Percentiles rank a stretch among this genome's conserved stretches.
phyloP scores from a whole-genome alignment of 2,329 filamentous ascomycete genomes.

The Aspergillus uvarum region DNA sequence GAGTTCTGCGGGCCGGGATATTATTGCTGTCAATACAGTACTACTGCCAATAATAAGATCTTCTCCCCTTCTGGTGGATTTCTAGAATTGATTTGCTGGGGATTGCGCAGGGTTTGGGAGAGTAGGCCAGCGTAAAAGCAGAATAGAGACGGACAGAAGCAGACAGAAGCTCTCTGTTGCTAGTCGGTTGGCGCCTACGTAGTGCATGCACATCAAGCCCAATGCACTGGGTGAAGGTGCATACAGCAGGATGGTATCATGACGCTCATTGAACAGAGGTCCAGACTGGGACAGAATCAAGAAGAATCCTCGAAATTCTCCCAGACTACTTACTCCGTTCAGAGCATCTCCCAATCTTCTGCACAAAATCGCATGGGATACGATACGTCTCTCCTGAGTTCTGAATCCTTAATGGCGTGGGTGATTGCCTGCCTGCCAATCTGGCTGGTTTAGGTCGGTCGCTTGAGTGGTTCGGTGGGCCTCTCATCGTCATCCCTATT shows the following conservation, averaged over 20 bases:
- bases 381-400: slow-evolving; percentile 6
- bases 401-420: background rate
- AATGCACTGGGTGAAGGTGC: background rate
- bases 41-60: background rate
- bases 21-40: background rate
- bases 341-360: background rate
- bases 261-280: background rate
- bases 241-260: background rate
- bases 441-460: slow-evolving; percentile 19
- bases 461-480: slow-evolving; percentile 42
- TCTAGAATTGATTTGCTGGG: background rate
- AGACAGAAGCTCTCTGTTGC: background rate
- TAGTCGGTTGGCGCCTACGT: background rate
- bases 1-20: background rate
- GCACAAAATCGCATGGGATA: background rate
- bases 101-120: background rate
- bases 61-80: background rate
- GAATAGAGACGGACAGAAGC: slow-evolving; percentile 6
- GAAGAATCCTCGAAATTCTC: background rate
- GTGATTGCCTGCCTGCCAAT: slow-evolving; percentile 3
- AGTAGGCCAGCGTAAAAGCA: background rate
- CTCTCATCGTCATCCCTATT: slow-evolving; percentile 40
- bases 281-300: background rate
- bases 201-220: background rate
- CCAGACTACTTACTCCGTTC: too few species aligned